Evolutionary conservation across 108 stramenopile genomes (phyloP).

Genomic region (Pseudonitzschia delicatissima): DNA sequence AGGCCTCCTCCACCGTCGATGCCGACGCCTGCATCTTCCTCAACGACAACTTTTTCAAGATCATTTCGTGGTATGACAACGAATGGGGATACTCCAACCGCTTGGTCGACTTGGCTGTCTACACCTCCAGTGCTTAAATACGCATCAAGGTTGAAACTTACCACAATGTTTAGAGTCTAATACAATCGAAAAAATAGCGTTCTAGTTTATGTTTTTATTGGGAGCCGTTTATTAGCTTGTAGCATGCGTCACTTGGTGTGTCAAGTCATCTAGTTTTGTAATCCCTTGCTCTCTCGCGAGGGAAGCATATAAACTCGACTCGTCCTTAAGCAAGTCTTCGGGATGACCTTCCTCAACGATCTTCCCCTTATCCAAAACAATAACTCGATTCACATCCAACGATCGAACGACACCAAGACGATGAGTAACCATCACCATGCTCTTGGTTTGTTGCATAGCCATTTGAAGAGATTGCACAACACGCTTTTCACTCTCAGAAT

Average conservation of each 20-base stretch:
- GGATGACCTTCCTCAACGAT: conserved; percentile 93
- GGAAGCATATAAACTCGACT: conserved; percentile 62
- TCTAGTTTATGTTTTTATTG: neutral
- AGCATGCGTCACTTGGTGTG: neutral
- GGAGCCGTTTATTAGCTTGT: neutral
- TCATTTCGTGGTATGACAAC: conserved; percentile 97
- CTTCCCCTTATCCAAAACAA: conserved; percentile 84
- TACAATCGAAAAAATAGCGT: neutral
- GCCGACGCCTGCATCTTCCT: conserved; percentile 89
- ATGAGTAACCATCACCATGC: conserved; percentile 91
- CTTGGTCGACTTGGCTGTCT: conserved; percentile 85
- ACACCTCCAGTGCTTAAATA: conserved; percentile 7
- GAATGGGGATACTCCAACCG: conserved; percentile 97
- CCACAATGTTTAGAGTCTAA: neutral
- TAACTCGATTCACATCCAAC: conserved; percentile 84
- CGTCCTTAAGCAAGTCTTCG: conserved; percentile 68
- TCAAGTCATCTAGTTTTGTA: conserved; percentile 38
- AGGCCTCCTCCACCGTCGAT: conserved; percentile 87
- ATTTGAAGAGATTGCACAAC: conserved; percentile 67
- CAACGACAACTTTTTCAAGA: conserved; percentile 96
- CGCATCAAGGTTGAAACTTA: neutral
- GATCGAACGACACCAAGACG: conserved; percentile 80
- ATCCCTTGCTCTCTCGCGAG: conserved; percentile 88
- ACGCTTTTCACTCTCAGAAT: conserved; percentile 72
- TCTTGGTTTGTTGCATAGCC: conserved; percentile 62